Base-by-base conservation (phyloP, 768 basidiomycete species). In the Termitomyces sp. region DNA sequence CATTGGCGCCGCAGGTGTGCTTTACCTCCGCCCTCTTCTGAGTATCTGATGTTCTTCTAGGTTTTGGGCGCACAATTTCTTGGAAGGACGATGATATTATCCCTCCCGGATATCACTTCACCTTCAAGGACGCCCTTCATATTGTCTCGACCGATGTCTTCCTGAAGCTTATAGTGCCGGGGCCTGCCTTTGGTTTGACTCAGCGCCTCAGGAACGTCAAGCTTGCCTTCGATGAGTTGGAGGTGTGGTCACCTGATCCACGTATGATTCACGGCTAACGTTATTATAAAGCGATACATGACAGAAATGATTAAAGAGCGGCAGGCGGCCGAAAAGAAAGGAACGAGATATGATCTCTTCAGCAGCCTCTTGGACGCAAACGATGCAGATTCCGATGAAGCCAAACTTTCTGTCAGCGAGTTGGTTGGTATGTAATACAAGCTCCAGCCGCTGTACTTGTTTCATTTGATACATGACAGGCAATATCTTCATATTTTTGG, bases 281-380 rank as follows among this genome's bases (percentile, higher is more conserved):
- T 40, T 47, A 26, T 48, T 22, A 39, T 24, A 43, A 32, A 80
- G 78, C 60, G 14, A 44, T 82, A 82, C 57, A 78, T 84, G 74
- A 57, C 64, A 3, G 82, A 84, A 64, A 84, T 85, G 82, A 81
- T 85, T 45, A 64, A 69, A 20, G 75, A 72, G 34, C 77, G 82
- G 3, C 71, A 73, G 44, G 53, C 50, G 4, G 65, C 71, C 5
- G 71, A 68, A 56, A 64, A 69, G 53, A 75, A 76, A 53, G 73
- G 69, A 52, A 74, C 76, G 58, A 74, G 75, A 36, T 66, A 80
- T 54, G 84, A 86, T 67, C 69, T 85, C 16, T 80, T 86, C 63
- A 79, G 71, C 62, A 79, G 74, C 62, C 71, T 85, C 22, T 67
- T 85, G 36, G 75, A 76, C 58, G 81, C 82, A 7, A 84, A 80